phyloP scores from a whole-genome alignment of 441 rosid genomes.

The Erysimum pusillum region DNA sequence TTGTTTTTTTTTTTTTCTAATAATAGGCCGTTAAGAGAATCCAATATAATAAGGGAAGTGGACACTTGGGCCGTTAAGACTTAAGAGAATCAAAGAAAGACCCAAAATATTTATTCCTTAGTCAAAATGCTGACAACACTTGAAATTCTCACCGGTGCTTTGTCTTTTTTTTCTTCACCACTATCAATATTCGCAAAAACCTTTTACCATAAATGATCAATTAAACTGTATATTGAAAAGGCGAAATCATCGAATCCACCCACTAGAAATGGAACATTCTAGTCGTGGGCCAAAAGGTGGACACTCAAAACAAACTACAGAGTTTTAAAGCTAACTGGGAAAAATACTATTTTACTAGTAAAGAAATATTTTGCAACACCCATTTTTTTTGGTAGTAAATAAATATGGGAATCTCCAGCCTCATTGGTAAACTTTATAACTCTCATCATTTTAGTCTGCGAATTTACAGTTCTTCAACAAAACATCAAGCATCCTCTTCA shows the following conservation, averaged over 20 bases:
- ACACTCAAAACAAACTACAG: slow-evolving; percentile 40
- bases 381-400: slow-evolving; percentile 13
- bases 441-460: slow-evolving; percentile 33
- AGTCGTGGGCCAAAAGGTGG: slow-evolving; percentile 40
- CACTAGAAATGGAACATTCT: slow-evolving; percentile 41
- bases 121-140: slow-evolving; percentile 38
- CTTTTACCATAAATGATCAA: background rate
- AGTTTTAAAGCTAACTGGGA: slow-evolving; percentile 15
- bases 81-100: slow-evolving; percentile 21
- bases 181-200: slow-evolving; percentile 29
- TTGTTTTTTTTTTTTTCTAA: background rate
- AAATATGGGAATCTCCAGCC: slow-evolving; percentile 34
- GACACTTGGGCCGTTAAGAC: slow-evolving; percentile 16
- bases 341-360: background rate
- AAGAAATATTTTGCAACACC: slow-evolving; percentile 5
- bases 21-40: background rate
- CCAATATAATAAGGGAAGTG: background rate
- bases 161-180: slow-evolving; percentile 16
- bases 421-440: slow-evolving; percentile 31
- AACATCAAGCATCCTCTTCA: slow-evolving; percentile 23
- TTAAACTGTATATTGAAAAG: slow-evolving; percentile 23
- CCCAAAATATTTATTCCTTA: slow-evolving; percentile 32
- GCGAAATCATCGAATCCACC: slow-evolving; percentile 25
- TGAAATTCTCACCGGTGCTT: background rate
- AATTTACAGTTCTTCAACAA: slow-evolving; percentile 22